Base-by-base conservation (phyloP, 257 asterid genomes). In the Jacaranda mimosifolia region DNA sequence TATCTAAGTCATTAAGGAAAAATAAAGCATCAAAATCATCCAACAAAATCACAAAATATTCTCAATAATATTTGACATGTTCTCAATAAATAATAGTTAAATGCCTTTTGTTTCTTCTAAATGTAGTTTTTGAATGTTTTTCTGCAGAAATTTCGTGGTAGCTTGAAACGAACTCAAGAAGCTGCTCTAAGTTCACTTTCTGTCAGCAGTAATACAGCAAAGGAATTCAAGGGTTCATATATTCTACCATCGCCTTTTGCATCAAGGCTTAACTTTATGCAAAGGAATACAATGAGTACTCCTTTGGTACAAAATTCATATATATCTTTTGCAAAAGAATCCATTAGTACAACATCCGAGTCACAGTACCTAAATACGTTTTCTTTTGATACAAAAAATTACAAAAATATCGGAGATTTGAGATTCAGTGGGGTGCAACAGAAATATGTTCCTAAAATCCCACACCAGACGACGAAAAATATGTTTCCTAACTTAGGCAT, bases 81-180 rank as follows among this genome's bases (percentile, higher is more conserved):
- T 79, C 78, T 56, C 48, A 14, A 68, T 36, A 55, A 46, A 19
- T 9, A 5, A 14, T 56, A 18, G 6, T 26, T 26, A 26, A 26
- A 26, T 26, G 32, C 32, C 32, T 26, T 26, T 26, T 26, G 2
- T 26, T 26, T 26, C 32, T 26, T 26, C 32, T 26, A 26, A 26
- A 49, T 11, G 11, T 49, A 49, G 11, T 49, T 49, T 13, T 49
- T 26, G 32, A 26, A 26, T 26, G 36, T 63, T 42, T 70, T 69
- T 70, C 57, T 81, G 85, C 97, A 93, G 98, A 93, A 91, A 76
- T 83, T 75, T 72, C 91, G 98, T 0, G 75, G 85, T 72, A 51
- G 79, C 82, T 32, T 73, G 82, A 91, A 78, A 80, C 79, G 81
- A 66, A 74, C 81, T 55, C 87, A 82, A 76, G 86, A 87, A 67